Percentiles rank a stretch among this genome's conserved stretches.
phyloP scores from a whole-genome alignment of 2,329 filamentous ascomycete genomes.

The Colletotrichum musicola region DNA sequence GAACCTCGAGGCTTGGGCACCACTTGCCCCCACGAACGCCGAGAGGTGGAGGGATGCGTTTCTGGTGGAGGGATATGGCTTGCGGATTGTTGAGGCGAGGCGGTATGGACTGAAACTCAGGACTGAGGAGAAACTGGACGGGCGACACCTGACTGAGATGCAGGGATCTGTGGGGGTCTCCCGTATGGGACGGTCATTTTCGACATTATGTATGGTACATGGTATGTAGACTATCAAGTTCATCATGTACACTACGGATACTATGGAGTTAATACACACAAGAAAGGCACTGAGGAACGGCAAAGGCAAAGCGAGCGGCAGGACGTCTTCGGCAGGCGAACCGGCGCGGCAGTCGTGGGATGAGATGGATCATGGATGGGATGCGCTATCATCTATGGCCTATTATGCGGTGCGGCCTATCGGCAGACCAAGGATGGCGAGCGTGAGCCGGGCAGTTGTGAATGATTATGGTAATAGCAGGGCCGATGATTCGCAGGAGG shows the following conservation, averaged over 20 bases:
- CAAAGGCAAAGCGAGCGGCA: too few species aligned
- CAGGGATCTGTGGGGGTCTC: constrained; percentile 31
- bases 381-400: background rate
- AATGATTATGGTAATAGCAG: constrained; percentile 16
- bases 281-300: too few species aligned
- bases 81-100: constrained; percentile 33
- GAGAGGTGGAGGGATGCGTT: background rate
- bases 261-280: too few species aligned
- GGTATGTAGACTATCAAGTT: too few species aligned
- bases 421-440: too few species aligned
- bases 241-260: too few species aligned
- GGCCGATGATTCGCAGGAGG: constrained; percentile 36
- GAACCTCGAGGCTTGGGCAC: too few species aligned
- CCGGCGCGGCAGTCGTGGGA: too few species aligned
- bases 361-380: background rate
- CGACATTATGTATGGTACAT: too few species aligned
- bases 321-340: too few species aligned
- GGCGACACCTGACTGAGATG: constrained; percentile 5
- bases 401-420: too few species aligned
- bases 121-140: too few species aligned
- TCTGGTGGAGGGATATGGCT: constrained; percentile 21
- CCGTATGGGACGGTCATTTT: constrained; percentile 1
- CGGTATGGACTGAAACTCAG: background rate
- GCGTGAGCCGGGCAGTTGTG: background rate
- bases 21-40: constrained; percentile 2